phyloP scores from a whole-genome alignment of 2,329 filamentous ascomycete genomes.

The Alternaria novae-zelandiae region DNA sequence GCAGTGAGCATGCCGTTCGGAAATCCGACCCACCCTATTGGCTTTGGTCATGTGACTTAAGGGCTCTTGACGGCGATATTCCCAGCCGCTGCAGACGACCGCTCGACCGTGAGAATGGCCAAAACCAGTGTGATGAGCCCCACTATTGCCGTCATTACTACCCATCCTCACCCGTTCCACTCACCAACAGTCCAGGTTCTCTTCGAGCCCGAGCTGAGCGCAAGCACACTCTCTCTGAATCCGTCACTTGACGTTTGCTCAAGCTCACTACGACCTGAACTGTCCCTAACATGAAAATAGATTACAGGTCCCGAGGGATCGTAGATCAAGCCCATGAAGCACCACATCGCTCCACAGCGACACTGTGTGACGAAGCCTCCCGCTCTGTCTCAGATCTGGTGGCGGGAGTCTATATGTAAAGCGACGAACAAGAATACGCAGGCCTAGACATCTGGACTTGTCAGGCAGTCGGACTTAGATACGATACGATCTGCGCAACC shows the following conservation, averaged over 20 bases:
- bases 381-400: constrained; percentile 24
- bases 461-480: background rate
- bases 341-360: constrained; percentile 2
- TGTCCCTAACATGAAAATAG: background rate
- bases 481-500: constrained; percentile 11
- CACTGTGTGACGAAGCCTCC: constrained; percentile 16
- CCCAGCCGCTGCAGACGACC: constrained; percentile 1
- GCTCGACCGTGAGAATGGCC: background rate
- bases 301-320: background rate
- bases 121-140: background rate
- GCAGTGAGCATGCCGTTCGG: constrained; percentile 21
- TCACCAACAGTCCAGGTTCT: background rate
- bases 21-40: constrained; percentile 10
- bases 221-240: background rate
- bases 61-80: constrained; percentile 1
- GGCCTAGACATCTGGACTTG: constrained; percentile 2
- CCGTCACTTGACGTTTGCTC: background rate
- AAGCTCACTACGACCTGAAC: background rate
- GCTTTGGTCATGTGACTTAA: constrained; percentile 27
- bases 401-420: constrained; percentile 13
- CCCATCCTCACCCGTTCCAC: background rate
- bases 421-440: background rate
- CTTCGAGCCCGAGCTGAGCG: background rate
- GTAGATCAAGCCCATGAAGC: background rate
- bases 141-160: background rate